Conservation (phyloP, 352 stramenopile species). For the Thalassiosira delicatula region DNA sequence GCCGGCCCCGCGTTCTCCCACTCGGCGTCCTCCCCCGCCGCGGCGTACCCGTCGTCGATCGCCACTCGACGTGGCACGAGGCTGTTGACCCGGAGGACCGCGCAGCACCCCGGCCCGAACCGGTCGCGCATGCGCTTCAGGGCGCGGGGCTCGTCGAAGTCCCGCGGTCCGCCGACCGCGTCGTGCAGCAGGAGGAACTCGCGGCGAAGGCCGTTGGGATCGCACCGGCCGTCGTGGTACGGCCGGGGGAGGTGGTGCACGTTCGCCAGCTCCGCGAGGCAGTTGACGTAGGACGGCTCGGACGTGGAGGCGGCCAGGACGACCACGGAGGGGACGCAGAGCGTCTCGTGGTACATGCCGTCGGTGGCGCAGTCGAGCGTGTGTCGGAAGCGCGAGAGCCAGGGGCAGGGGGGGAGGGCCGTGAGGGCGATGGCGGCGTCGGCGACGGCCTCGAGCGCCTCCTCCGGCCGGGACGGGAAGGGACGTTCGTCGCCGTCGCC, state of each 20-base stretch:
- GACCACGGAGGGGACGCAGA: conserved; percentile 69
- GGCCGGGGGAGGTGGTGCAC: conserved; percentile 70
- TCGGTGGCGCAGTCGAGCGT: conserved; percentile 73
- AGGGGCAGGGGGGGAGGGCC: conserved; percentile 64
- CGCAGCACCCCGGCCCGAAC: conserved; percentile 70
- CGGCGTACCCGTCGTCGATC: conserved; percentile 32
- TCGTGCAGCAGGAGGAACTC: conserved; percentile 84
- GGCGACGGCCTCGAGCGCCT: conserved; percentile 56
- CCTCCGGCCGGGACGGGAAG: conserved; percentile 24
- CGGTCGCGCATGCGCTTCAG: conserved; percentile 52
- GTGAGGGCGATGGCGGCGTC: conserved; percentile 73
- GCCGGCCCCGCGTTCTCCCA: conserved; percentile 43
- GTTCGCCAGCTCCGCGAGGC: conserved; percentile 67
- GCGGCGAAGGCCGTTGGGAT: conserved; percentile 70
- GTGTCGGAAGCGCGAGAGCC: conserved; percentile 72
- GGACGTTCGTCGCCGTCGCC: not conserved
- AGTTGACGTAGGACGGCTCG: conserved; percentile 51
- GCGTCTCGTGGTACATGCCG: conserved; percentile 69
- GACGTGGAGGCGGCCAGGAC: conserved; percentile 73
- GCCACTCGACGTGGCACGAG: conserved; percentile 30
- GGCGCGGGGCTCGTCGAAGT: conserved; percentile 64
- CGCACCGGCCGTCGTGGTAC: conserved; percentile 75
- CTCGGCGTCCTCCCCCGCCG: conserved; percentile 17
- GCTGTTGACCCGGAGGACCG: conserved; percentile 76
- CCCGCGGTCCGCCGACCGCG: conserved; percentile 61